A percentile compares a stretch with the other conserved stretches of the same genome.
phyloP scores from a whole-genome alignment of 768 basidiomycete genomes.

The Suillus lakei region DNA sequence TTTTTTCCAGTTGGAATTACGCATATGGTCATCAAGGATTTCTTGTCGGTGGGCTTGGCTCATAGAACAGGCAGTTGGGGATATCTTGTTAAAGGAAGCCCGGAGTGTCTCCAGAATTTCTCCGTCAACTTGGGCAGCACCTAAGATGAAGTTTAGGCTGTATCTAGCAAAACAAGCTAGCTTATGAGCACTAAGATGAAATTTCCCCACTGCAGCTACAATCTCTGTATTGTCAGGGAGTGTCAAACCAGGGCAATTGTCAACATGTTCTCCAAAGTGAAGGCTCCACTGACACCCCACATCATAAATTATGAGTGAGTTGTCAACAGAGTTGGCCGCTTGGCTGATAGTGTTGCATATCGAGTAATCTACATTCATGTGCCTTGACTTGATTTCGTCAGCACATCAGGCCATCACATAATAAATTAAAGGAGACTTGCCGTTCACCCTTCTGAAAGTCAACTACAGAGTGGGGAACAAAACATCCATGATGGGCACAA shows the following conservation, averaged over 20 bases:
- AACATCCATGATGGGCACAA: conserved; percentile 37
- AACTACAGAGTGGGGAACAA: conserved; percentile 32
- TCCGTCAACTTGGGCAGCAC: conserved; percentile 29
- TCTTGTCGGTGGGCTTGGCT: conserved; percentile 20
- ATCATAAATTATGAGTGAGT: conserved; percentile 31
- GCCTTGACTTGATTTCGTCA: conserved; percentile 14
- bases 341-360: conserved; percentile 23
- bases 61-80: conserved; percentile 3
- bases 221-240: conserved; percentile 19
- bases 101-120: conserved; percentile 40
- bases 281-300: conserved; percentile 32
- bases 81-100: conserved; percentile 29
- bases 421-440: conserved; percentile 13
- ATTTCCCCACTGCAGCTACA: conserved; percentile 18
- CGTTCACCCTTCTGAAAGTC: conserved; percentile 37
- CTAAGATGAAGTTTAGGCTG: conserved; percentile 27
- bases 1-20: conserved; percentile 39
- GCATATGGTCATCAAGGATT: conserved; percentile 35
- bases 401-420: not conserved
- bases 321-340: conserved; percentile 4
- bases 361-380: conserved; percentile 34
- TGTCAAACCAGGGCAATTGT: not conserved
- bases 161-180: conserved; percentile 26
- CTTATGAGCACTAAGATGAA: conserved; percentile 35
- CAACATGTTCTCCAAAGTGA: conserved; percentile 18